phyloP scores from a whole-genome alignment of 495 filamentous ascomycete species.

The Trichoderma gamsii region DNA sequence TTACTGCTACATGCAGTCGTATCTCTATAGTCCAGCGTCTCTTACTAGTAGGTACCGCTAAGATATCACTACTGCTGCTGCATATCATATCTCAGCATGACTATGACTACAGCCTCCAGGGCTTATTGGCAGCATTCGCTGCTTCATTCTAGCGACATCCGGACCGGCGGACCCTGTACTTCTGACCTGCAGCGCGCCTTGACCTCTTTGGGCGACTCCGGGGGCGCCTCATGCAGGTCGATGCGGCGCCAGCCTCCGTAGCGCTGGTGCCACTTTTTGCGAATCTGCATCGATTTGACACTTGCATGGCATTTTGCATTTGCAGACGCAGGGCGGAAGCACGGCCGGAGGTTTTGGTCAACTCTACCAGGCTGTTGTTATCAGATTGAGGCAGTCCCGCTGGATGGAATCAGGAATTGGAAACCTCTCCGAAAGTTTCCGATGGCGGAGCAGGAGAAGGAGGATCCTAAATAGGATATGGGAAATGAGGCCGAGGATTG shows the following conservation, averaged over 20 bases:
- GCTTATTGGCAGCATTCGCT: no score
- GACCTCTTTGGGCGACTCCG: constrained; percentile 13
- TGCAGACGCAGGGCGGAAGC: neutral
- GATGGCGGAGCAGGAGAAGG: neutral
- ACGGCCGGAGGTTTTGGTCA: no score
- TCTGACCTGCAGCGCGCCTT: neutral
- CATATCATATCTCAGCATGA: neutral
- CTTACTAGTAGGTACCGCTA: no score
- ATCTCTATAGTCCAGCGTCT: no score
- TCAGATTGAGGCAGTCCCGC: constrained; percentile 4
- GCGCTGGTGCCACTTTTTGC: neutral
- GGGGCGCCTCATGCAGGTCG: constrained; percentile 9
- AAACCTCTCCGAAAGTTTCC: neutral
- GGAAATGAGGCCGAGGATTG: no score
- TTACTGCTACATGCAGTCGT: no score
- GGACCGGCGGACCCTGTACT: neutral
- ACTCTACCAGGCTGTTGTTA: no score
- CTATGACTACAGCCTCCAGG: no score
- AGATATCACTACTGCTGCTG: no score
- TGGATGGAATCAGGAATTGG: neutral
- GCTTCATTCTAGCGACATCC: neutral
- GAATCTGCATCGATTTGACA: neutral
- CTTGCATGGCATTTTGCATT: neutral
- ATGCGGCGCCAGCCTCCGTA: neutral
- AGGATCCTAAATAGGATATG: neutral